phyloP scores from a whole-genome alignment of 805 yeast species.

The Metschnikowia continentalis region DNA sequence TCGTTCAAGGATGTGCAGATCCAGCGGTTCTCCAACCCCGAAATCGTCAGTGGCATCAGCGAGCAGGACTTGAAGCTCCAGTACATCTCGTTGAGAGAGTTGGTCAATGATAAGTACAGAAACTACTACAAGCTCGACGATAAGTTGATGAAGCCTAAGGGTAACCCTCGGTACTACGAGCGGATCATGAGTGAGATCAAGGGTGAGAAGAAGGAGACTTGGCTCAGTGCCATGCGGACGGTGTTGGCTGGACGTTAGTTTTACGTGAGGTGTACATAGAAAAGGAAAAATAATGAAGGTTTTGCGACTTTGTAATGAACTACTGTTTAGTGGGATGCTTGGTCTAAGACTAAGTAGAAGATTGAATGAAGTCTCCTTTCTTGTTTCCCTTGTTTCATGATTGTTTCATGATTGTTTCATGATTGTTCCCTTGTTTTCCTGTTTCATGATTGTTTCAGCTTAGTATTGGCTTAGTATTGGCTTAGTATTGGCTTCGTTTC shows the following conservation, averaged over 20 bases:
- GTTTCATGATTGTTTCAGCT: no score
- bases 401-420: no score
- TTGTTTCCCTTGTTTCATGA: no score
- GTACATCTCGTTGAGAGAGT: conserved; percentile 51
- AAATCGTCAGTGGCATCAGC: conserved; percentile 35
- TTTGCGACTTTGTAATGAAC: no score
- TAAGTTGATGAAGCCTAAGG: conserved; percentile 72
- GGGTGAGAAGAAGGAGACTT: conserved; percentile 66
- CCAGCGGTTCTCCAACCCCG: conserved; percentile 33
- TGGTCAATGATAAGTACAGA: conserved; percentile 58
- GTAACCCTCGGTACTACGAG: conserved; percentile 75
- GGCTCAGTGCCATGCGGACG: conserved; percentile 64
- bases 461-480: no score
- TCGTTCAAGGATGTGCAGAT: conserved; percentile 68
- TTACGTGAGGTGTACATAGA: no score
- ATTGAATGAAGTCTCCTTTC: no score
- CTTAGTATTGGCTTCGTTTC: no score
- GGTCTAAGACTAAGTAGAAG: no score
- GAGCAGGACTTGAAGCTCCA: conserved; percentile 56
- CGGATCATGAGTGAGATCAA: conserved; percentile 65
- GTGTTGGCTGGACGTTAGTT: conserved; percentile 67
- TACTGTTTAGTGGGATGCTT: no score
- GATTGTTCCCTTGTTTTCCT: no score
- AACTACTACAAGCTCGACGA: conserved; percentile 62
- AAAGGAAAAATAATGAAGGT: no score